These are phyloP conservation scores for Paecilomyces fulvus DNA, from an alignment of 2,329 filamentous ascomycete genomes.

Conservation along the genomic window DNA sequence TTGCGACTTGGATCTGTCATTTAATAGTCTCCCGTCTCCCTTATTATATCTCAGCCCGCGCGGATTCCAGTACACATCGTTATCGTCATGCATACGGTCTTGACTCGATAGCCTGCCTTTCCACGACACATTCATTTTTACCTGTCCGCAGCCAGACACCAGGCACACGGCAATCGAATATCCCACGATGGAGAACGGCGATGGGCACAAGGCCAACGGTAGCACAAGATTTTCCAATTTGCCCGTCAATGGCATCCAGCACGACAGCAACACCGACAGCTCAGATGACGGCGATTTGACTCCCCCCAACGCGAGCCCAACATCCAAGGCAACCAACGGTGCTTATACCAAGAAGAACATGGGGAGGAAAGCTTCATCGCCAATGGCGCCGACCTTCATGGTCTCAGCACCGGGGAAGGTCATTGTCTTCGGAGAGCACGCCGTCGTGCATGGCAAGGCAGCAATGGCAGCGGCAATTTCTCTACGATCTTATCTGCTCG, in stretches of 20 bases:
- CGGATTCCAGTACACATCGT: neutral
- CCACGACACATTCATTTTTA: neutral
- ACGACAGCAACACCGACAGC: constrained; percentile 17
- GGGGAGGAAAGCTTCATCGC: constrained; percentile 41
- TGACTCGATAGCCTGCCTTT: neutral
- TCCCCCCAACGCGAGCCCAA: constrained; percentile 20
- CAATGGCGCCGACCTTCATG: constrained; percentile 84
- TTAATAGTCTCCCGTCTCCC: neutral
- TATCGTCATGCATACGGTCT: neutral
- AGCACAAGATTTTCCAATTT: constrained; percentile 17
- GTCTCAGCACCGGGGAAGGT: constrained; percentile 97
- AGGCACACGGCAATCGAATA: constrained; percentile 1
- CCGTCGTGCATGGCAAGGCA: constrained; percentile 94
- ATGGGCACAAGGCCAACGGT: constrained; percentile 21
- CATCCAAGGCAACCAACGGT: constrained; percentile 7
- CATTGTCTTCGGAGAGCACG: constrained; percentile 96
- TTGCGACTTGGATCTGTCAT: neutral
- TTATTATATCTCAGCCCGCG: neutral
- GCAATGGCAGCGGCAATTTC: constrained; percentile 94
- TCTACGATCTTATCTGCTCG: constrained; percentile 89
- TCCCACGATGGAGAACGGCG: constrained; percentile 12
- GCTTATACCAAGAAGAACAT: constrained; percentile 9
- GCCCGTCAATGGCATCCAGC: constrained; percentile 9
- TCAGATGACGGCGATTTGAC: constrained; percentile 22
- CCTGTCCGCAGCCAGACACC: constrained; percentile 2